phyloP scores from a whole-genome alignment of 2,329 filamentous ascomycete genomes.

The Ceratocystiopsis brevicomis region DNA sequence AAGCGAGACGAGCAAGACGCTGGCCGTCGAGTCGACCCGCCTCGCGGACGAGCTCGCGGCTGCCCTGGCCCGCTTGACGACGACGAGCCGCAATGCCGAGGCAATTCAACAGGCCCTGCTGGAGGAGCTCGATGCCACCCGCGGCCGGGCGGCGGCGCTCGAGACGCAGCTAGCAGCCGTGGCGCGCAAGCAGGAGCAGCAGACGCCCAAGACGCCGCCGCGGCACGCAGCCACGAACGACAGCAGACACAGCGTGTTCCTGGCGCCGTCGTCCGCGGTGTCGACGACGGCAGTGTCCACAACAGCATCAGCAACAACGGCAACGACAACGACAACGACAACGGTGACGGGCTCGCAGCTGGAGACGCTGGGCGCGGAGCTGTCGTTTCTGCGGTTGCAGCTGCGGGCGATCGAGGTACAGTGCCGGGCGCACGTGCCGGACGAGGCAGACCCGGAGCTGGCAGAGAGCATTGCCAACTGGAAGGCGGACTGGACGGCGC shows the following conservation, averaged over 20 bases:
- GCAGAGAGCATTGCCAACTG: slow-evolving; percentile 39
- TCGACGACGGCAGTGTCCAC: background rate
- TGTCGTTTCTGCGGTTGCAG: slow-evolving; percentile 41
- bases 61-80: slow-evolving; percentile 30
- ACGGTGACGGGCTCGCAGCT: slow-evolving; percentile 17
- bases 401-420: slow-evolving; percentile 44
- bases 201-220: background rate
- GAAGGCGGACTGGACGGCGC: slow-evolving; percentile 38
- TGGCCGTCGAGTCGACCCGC: no score
- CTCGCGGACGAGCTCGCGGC: slow-evolving; percentile 31
- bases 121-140: slow-evolving; percentile 8
- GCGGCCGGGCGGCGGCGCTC: slow-evolving; percentile 36
- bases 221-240: background rate
- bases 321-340: background rate
- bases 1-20: slow-evolving; percentile 17
- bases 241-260: background rate
- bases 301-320: background rate
- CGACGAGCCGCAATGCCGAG: slow-evolving; percentile 37
- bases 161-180: slow-evolving; percentile 39
- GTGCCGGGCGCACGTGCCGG: slow-evolving; percentile 26
- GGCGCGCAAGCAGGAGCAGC: slow-evolving; percentile 10
- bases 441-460: slow-evolving; percentile 33
- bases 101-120: slow-evolving; percentile 31
- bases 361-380: slow-evolving; percentile 37
- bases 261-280: no score